phyloP scores from a whole-genome alignment of 1,284 basidiomycete species.

The Salmacisia buchloeana region DNA sequence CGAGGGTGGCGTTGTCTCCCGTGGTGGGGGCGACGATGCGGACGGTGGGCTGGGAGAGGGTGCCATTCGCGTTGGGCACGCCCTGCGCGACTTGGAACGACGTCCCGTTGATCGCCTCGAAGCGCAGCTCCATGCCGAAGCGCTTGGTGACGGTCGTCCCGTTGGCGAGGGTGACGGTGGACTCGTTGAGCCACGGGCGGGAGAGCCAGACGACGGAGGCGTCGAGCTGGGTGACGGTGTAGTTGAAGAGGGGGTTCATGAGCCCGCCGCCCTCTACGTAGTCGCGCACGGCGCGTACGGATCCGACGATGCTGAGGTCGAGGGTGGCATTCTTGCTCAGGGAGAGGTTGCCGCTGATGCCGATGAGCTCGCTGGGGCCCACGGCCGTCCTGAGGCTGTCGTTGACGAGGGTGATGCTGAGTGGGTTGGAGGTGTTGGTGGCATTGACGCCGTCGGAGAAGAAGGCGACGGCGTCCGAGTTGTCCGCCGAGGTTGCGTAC shows the following conservation, averaged over 20 bases:
- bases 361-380: constrained; percentile 51
- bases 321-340: constrained; percentile 51
- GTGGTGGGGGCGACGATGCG: constrained; percentile 46
- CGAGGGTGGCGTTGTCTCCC: constrained; percentile 39
- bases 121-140: neutral
- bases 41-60: constrained; percentile 48
- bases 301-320: constrained; percentile 53
- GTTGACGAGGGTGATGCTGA: constrained; percentile 46
- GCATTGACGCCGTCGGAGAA: constrained; percentile 39
- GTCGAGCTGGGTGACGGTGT: constrained; percentile 52
- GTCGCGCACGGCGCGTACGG: constrained; percentile 54
- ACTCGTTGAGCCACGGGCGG: constrained; percentile 52
- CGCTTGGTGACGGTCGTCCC: neutral
- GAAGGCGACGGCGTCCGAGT: constrained; percentile 51
- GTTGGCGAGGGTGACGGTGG: constrained; percentile 20
- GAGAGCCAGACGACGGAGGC: constrained; percentile 50
- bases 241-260: constrained; percentile 54
- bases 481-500: neutral
- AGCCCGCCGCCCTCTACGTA: constrained; percentile 48
- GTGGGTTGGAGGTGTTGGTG: constrained; percentile 18
- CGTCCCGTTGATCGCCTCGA: constrained; percentile 43
- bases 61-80: constrained; percentile 35
- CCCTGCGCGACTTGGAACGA: constrained; percentile 51
- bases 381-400: constrained; percentile 35
- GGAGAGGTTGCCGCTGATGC: constrained; percentile 51